Conservation (phyloP, 768 basidiomycete species). For the Amyloporia xantha region DNA sequence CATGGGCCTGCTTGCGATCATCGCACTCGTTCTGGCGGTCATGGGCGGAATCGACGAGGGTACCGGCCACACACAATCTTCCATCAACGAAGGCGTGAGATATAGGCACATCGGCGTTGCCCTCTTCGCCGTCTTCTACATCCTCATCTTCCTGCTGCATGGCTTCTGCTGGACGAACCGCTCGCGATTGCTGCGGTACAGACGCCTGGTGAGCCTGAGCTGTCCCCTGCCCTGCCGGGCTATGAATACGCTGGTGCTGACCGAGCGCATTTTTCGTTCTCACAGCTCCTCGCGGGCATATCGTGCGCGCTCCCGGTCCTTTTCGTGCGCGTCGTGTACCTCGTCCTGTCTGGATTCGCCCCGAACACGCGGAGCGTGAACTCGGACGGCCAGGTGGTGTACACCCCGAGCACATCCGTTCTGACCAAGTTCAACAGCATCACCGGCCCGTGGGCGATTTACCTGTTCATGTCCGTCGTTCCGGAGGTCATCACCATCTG, state of each 20-base stretch:
- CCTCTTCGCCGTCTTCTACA: slow-evolving; percentile 30
- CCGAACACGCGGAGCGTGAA: slow-evolving; percentile 24
- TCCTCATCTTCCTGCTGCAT: slow-evolving; percentile 25
- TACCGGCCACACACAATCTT: slow-evolving; percentile 7
- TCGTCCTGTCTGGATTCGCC: slow-evolving; percentile 53
- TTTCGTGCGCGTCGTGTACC: slow-evolving; percentile 48
- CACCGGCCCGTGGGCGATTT: slow-evolving; percentile 52
- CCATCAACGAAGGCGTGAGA: slow-evolving; percentile 17
- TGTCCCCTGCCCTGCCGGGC: too few species aligned
- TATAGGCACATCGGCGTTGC: slow-evolving; percentile 29
- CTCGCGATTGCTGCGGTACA: background rate
- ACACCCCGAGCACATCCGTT: slow-evolving; percentile 17
- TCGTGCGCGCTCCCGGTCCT: slow-evolving; percentile 54
- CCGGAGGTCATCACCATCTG: slow-evolving; percentile 50
- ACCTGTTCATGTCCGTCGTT: slow-evolving; percentile 49
- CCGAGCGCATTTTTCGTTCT: too few species aligned
- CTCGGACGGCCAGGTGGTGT: slow-evolving; percentile 19
- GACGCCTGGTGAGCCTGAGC: background rate
- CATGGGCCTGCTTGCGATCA: slow-evolving; percentile 21
- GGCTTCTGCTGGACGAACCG: slow-evolving; percentile 12
- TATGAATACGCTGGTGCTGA: too few species aligned
- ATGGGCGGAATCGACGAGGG: slow-evolving; percentile 23
- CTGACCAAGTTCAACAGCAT: slow-evolving; percentile 52
- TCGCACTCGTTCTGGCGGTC: slow-evolving; percentile 28
- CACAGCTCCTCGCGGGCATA: slow-evolving; percentile 54